phyloP scores from a whole-genome alignment of 805 yeast genomes.

The Metschnikowia gruessii region DNA sequence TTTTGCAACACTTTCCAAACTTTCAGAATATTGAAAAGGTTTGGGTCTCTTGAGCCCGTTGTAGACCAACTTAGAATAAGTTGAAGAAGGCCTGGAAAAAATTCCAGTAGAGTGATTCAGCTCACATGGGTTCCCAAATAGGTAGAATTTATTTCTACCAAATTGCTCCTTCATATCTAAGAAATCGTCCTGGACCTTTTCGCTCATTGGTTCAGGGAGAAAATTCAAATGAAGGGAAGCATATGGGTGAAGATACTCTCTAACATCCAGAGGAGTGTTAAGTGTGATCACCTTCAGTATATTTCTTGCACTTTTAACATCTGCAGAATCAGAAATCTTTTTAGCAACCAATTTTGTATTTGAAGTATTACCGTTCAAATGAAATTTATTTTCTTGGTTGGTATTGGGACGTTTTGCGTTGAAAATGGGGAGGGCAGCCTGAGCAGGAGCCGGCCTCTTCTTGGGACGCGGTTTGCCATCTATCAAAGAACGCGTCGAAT shows the following conservation, averaged over 20 bases:
- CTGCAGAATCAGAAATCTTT: background rate
- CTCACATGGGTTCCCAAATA: slow-evolving; percentile 59
- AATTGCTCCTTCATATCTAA: slow-evolving; percentile 41
- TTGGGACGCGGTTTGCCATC: slow-evolving; percentile 26
- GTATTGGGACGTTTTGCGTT: slow-evolving; percentile 1
- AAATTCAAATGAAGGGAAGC: slow-evolving; percentile 49
- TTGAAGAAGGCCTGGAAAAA: slow-evolving; percentile 20
- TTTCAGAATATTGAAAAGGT: slow-evolving; percentile 35
- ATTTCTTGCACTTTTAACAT: slow-evolving; percentile 9
- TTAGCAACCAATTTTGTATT: background rate
- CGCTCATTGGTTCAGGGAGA: slow-evolving; percentile 50
- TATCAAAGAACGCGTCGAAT: slow-evolving; percentile 40
- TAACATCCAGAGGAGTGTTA: slow-evolving; percentile 51
- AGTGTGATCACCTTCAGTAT: slow-evolving; percentile 34
- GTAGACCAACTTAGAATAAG: slow-evolving; percentile 27
- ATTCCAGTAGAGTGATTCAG: slow-evolving; percentile 52
- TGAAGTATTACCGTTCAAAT: background rate
- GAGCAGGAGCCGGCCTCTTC: slow-evolving; percentile 16
- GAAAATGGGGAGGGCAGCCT: slow-evolving; percentile 10
- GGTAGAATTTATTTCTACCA: slow-evolving; percentile 46
- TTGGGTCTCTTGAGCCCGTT: slow-evolving; percentile 40
- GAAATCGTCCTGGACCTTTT: slow-evolving; percentile 41
- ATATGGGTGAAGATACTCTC: slow-evolving; percentile 45
- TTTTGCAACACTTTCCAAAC: slow-evolving; percentile 37
- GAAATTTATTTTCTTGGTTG: background rate